Conservation (phyloP, 208 protist species). For the Strigomonas galati region DNA sequence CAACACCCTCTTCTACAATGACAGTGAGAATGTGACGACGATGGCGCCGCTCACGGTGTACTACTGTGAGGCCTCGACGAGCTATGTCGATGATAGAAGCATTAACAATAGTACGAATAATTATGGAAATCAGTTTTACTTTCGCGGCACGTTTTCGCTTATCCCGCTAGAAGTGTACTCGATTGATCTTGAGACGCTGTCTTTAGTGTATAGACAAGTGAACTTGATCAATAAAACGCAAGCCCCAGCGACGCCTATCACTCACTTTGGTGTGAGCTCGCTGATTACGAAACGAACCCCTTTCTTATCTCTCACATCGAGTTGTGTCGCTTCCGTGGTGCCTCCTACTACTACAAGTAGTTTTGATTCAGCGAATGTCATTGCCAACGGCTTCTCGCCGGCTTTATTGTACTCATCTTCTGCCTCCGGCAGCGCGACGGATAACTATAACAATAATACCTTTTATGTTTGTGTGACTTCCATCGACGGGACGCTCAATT, state of each 20-base stretch:
- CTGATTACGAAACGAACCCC: neutral
- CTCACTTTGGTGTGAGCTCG: neutral
- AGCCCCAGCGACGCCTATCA: neutral
- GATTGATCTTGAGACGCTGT: neutral
- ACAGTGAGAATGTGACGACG: neutral
- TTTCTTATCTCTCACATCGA: neutral
- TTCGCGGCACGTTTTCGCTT: neutral
- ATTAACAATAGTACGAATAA: neutral
- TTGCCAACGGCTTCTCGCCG: neutral
- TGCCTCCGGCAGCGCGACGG: neutral
- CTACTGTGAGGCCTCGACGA: neutral
- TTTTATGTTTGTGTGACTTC: constrained; percentile 9
- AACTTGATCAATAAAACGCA: neutral
- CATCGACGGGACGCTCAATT: constrained; percentile 16
- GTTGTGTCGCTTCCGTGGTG: neutral
- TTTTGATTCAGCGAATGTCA: neutral
- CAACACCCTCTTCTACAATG: neutral
- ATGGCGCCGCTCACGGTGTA: neutral
- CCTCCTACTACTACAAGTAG: no score
- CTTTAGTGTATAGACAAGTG: neutral
- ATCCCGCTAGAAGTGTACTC: neutral
- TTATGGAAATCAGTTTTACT: neutral
- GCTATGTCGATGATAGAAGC: neutral
- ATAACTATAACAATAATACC: neutral
- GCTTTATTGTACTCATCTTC: neutral